These are phyloP conservation scores for Aphanomyces cochlioides DNA, from an alignment of 352 stramenopile species.

Conservation along the genomic window DNA sequence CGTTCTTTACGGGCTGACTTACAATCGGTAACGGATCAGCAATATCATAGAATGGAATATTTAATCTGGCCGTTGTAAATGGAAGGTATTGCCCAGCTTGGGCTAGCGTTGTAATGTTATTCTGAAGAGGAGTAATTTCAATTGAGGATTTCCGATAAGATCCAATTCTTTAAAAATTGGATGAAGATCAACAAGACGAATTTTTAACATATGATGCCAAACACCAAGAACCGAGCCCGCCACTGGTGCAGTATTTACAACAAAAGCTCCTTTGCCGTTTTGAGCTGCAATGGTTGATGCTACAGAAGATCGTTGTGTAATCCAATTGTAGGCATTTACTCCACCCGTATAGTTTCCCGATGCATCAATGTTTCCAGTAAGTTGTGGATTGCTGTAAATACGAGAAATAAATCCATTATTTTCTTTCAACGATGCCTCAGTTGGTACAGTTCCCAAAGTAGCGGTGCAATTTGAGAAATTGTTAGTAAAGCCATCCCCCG, in stretches of 20 bases:
- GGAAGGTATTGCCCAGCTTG: conserved; percentile 20
- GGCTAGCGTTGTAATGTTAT: conserved; percentile 11
- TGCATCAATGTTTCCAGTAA: conserved; percentile 12
- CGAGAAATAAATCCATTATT: background rate
- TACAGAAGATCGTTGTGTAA: background rate
- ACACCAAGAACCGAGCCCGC: conserved; percentile 24
- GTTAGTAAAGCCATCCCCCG: conserved; percentile 34
- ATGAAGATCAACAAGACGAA: conserved; percentile 32
- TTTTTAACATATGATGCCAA: conserved; percentile 34
- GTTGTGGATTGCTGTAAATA: conserved; percentile 27
- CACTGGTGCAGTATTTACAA: conserved; percentile 16
- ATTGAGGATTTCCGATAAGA: conserved; percentile 32
- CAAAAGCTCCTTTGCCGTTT: conserved; percentile 15
- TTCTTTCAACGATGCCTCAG: too few species aligned
- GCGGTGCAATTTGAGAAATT: conserved; percentile 21
- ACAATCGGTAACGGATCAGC: conserved; percentile 31
- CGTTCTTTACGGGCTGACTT: conserved; percentile 33
- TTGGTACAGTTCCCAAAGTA: background rate
- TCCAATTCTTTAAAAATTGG: conserved; percentile 35
- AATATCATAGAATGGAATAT: conserved; percentile 39
- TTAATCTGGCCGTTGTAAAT: conserved; percentile 28
- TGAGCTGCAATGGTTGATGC: conserved; percentile 1
- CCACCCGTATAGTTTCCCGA: background rate
- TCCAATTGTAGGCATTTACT: background rate
- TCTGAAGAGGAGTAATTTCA: conserved; percentile 30